Base-by-base conservation (phyloP, 2,329 filamentous ascomycete species). In the Penicillium sp. region DNA sequence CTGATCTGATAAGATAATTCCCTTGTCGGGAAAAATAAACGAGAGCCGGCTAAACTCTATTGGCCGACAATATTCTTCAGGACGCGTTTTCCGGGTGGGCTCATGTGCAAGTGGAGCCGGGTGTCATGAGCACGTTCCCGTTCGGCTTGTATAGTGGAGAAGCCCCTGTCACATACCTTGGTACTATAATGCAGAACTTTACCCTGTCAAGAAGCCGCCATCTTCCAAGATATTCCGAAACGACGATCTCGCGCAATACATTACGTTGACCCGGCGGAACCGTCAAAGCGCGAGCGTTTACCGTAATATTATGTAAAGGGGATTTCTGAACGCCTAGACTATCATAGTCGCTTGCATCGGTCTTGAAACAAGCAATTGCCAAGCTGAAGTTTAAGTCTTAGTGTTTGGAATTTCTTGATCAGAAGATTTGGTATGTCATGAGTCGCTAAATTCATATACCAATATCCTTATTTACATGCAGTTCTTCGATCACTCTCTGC, bases 1-100 rank as follows among this genome's bases (percentile, higher is more conserved):
- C 33, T 20, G 38, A 45, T 50, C 47, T 31, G 47, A 50, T 46
- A 50, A 50, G 42, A 42, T 45, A 24, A 32, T 18, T 31, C 23
- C 29, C 23, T 13, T 28, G 9, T 20, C 15, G 9, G 4, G 15
- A 37, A 20, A 18, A 18, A 18, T 15, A 3, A 18, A 18, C n/a
- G 32, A 18, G 9, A 20, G 15, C 20, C 15, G 9, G n/a, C 6
- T 20, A 6, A 20, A 20, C 33, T 37, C 33, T 20, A 37, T 37
- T 23, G 3, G 10, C 9, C 33, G 23, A 37, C 8, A 18, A 37
- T 10, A 37, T 5, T 20, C 5, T 6, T 7, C 15, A 20, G 3
- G 10, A 18, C 4, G 9, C 15, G 3, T 20, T 5, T 46, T 31
- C 47, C 46, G 44, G 40, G 50, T 53, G 50, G 47, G 29, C 47